Evolutionary conservation across 2,329 filamentous ascomycete species (phyloP).

Genomic region (Pezicula radicicola): DNA sequence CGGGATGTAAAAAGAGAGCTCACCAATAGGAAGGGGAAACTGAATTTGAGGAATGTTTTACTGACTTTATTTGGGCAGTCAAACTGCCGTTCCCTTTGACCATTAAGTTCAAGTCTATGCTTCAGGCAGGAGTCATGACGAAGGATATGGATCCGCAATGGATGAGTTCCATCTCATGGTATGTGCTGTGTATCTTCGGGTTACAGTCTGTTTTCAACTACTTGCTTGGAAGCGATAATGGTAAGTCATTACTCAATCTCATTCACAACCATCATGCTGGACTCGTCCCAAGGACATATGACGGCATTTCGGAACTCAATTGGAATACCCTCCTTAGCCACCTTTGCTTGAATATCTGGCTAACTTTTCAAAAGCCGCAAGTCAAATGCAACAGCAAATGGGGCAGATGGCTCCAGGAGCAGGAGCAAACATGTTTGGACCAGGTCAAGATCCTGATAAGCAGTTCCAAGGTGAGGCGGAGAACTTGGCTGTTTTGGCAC

Average conservation of each 20-base stretch:
- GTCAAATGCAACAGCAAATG: conserved; percentile 86
- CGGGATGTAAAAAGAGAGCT: too few species aligned
- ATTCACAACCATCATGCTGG: not conserved
- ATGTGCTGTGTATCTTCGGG: conserved; percentile 96
- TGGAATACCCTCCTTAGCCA: too few species aligned
- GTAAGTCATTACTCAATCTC: conserved; percentile 47
- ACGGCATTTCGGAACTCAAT: too few species aligned
- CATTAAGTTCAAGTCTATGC: conserved; percentile 99
- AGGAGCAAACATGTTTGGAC: conserved; percentile 73
- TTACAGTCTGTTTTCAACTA: conserved; percentile 97
- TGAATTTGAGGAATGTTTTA: not conserved
- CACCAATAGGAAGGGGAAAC: too few species aligned
- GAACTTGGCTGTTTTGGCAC: conserved; percentile 92
- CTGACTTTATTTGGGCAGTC: conserved; percentile 49
- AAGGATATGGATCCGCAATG: conserved; percentile 95
- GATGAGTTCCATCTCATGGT: conserved; percentile 99
- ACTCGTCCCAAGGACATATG: too few species aligned
- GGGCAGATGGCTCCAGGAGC: conserved; percentile 66
- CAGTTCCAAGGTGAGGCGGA: conserved; percentile 89
- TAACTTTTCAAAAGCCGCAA: conserved; percentile 63
- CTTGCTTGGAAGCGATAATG: conserved; percentile 91
- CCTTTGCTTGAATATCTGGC: too few species aligned
- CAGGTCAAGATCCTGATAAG: conserved; percentile 93
- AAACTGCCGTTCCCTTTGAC: conserved; percentile 97
- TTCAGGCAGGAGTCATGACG: conserved; percentile 94